Base-by-base conservation (phyloP, 352 stramenopile genomes). In the Phytophthora hibernalis region DNA sequence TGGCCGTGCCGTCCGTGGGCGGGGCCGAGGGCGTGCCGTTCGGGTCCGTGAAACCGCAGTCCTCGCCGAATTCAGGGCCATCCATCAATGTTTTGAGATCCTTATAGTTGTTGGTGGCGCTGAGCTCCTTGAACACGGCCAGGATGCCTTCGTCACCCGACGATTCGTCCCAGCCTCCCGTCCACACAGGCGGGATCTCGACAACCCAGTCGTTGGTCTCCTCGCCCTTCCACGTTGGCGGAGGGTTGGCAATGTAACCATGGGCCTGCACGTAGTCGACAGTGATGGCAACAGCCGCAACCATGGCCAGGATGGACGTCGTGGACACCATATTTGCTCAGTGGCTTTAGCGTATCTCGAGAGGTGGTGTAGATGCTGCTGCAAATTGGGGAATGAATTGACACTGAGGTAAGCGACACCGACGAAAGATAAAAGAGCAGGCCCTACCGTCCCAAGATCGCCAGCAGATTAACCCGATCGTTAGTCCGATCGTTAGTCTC, bases 41-140 rank as follows among this genome's bases (percentile, higher is more conserved):
- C 5, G 68, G 62, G 48, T 75, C 40, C n/a, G 71, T 73, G 65
- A 60, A 76, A 18, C 63, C 68, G n/a, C 71, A 76, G 28, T 70
- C 51, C 11, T 54, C 42, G 20, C 69, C 69, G 65, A 63, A 77
- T 5, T 71, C 28, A 2, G 69, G 49, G 43, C 38, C 48, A 59
- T 77, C 69, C 33, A 77, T 43, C 20, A 77, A 43, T 11, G 64
- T 48, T 0, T 54, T 59, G 6, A 77, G 58, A 55, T 74, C 59
- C 21, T 60, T 68, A 26, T 51, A 58, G 47, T 56, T 68, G 58
- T 65, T 69, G 1, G 47, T 21, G 15, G 54, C 50, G 22, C 45
- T 37, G 6, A 74, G 52, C 33, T 67, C 59, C 70, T 77, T 71
- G 59, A 67, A 77, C n/a, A 54, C 52, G 12, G 55, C 31, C 33